Conservation (phyloP, 306 rosid genomes). For the Cyclanthera cordifolia region DNA sequence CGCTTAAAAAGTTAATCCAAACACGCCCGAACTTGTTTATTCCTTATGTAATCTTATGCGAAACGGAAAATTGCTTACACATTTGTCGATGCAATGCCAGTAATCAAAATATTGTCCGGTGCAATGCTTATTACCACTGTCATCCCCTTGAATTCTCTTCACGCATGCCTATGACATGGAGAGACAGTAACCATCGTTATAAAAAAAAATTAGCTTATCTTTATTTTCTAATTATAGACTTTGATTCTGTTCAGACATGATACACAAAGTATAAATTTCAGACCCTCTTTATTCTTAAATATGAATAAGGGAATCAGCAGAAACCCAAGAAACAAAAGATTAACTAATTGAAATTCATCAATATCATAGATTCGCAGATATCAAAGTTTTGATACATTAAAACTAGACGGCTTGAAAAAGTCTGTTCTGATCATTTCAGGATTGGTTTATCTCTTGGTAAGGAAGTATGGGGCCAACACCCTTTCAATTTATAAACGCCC, state of each 20-base stretch:
- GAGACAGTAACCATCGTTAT: background rate
- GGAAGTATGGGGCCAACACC: too few relatives aligned
- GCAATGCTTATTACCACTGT: constrained; percentile 81
- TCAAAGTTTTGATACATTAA: too few relatives aligned
- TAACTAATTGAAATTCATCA: too few relatives aligned
- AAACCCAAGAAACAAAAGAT: too few relatives aligned
- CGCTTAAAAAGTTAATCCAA: too few relatives aligned
- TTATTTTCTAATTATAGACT: background rate
- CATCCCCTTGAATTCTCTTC: constrained; percentile 75
- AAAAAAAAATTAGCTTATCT: background rate
- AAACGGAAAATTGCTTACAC: constrained; percentile 43
- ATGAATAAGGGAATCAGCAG: too few relatives aligned
- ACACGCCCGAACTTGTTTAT: background rate
- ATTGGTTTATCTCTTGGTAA: too few relatives aligned
- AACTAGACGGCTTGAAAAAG: too few relatives aligned
- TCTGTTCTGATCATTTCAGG: too few relatives aligned
- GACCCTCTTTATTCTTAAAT: too few relatives aligned
- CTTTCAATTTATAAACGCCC: too few relatives aligned
- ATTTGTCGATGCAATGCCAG: constrained; percentile 91
- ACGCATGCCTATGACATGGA: constrained; percentile 54
- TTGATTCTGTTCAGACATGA: background rate
- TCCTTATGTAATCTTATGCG: background rate
- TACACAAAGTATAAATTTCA: background rate
- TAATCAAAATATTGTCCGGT: constrained; percentile 96
- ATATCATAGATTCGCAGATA: too few relatives aligned